Conservation (phyloP, 2,329 filamentous ascomycete species). For the Phialophora verrucosa region DNA sequence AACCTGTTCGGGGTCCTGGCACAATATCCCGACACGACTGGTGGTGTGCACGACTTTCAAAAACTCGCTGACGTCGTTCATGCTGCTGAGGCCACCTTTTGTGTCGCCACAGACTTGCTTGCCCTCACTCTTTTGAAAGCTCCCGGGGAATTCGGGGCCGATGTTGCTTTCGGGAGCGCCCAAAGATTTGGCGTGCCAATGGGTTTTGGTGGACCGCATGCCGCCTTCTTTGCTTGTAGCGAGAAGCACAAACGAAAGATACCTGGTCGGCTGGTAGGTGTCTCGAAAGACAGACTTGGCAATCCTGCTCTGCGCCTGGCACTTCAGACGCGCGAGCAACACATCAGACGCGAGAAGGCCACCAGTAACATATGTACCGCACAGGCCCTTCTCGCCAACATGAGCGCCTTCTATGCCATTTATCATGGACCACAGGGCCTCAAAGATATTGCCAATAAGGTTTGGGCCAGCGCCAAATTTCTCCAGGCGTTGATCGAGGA, state of each 20-base stretch:
- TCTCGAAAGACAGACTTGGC: constrained; percentile 88
- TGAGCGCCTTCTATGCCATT: constrained; percentile 91
- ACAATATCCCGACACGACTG: constrained; percentile 93
- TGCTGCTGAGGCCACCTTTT: constrained; percentile 76
- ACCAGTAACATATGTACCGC: constrained; percentile 98
- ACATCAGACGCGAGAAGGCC: constrained; percentile 94
- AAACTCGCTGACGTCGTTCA: constrained; percentile 77
- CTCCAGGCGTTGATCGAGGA: constrained; percentile 68
- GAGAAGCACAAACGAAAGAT: constrained; percentile 95
- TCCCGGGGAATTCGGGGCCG: constrained; percentile 91
- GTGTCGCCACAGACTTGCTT: constrained; percentile 86
- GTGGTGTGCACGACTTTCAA: constrained; percentile 77
- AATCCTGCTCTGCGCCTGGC: constrained; percentile 81
- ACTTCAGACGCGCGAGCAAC: constrained; percentile 91
- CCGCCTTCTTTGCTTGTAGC: constrained; percentile 90
- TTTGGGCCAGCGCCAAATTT: constrained; percentile 72
- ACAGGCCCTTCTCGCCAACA: constrained; percentile 91
- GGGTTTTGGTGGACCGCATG: constrained; percentile 92
- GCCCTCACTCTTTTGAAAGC: constrained; percentile 86
- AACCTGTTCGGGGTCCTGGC: constrained; percentile 87
- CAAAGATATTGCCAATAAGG: constrained; percentile 79
- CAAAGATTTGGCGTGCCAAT: constrained; percentile 92
- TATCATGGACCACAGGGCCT: constrained; percentile 89
- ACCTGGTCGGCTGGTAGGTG: constrained; percentile 84
- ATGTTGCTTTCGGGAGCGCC: constrained; percentile 91